A percentile compares a stretch with the other conserved stretches of the same genome.
These are phyloP conservation scores for Boehmeria nivea DNA, from an alignment of 306 rosid genomes.

Conservation along the genomic window DNA sequence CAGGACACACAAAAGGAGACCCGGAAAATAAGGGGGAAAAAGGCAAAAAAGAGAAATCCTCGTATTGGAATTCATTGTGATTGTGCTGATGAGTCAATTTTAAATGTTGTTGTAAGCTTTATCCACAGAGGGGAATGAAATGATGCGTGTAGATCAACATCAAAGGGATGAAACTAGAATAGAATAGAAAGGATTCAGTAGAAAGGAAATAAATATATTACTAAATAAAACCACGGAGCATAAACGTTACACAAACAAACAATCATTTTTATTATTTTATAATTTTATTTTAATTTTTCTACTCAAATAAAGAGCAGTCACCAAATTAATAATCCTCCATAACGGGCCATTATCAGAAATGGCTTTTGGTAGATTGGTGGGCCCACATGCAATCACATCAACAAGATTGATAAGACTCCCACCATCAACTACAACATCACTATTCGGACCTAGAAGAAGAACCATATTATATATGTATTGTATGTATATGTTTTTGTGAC, in stretches of 20 bases:
- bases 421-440: slow-evolving; percentile 32
- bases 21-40: neutral
- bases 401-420: slow-evolving; percentile 45
- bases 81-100: neutral
- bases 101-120: too few species aligned
- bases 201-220: too few species aligned
- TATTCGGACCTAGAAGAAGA: too few species aligned
- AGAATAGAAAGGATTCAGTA: too few species aligned
- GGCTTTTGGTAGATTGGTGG: slow-evolving; percentile 2
- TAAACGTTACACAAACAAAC: slow-evolving; percentile 1
- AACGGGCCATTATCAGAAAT: slow-evolving; percentile 13
- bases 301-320: neutral
- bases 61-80: neutral
- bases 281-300: neutral
- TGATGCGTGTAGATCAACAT: slow-evolving; percentile 10
- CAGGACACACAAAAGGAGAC: too few species aligned
- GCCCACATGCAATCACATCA: slow-evolving; percentile 60
- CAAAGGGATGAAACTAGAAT: neutral
- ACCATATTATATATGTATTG: too few species aligned
- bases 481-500: too few species aligned
- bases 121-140: neutral
- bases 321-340: neutral
- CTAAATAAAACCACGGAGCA: slow-evolving; percentile 8
- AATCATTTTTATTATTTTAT: too few species aligned
- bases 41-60: neutral